phyloP scores from a whole-genome alignment of 2,329 filamentous ascomycete species.

The Mollisia scopiformis region DNA sequence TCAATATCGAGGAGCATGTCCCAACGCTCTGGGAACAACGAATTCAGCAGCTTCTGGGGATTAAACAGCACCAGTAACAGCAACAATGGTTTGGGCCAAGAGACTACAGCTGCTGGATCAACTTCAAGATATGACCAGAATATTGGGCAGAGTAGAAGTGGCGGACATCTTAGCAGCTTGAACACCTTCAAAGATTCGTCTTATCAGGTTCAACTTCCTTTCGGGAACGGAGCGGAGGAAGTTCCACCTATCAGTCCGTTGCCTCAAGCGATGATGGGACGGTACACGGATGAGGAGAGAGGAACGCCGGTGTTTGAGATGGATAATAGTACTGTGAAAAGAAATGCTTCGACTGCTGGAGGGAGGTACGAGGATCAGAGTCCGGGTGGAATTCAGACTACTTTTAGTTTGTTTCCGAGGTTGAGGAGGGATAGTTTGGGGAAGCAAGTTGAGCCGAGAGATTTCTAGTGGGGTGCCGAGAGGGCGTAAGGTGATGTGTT shows the following conservation, averaged over 20 bases:
- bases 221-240: neutral
- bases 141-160: neutral
- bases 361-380: neutral
- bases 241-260: constrained; percentile 9
- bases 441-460: constrained; percentile 2
- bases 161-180: too few species aligned
- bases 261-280: neutral
- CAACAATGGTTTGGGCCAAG: neutral
- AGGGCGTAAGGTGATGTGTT: neutral
- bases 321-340: neutral
- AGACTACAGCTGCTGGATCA: neutral
- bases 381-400: neutral
- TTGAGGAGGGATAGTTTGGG: neutral
- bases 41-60: constrained; percentile 2
- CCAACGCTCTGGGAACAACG: constrained; percentile 11
- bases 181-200: neutral
- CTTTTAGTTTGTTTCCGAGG: constrained; percentile 3
- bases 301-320: neutral
- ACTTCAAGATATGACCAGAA: neutral
- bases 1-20: constrained; percentile 21
- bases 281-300: neutral
- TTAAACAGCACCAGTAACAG: neutral
- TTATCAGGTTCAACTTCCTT: neutral
- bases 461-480: too few species aligned
- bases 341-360: neutral